Evolutionary conservation across 331 rosid species (phyloP).

Genomic region (Rhamnella rubrinervis): DNA sequence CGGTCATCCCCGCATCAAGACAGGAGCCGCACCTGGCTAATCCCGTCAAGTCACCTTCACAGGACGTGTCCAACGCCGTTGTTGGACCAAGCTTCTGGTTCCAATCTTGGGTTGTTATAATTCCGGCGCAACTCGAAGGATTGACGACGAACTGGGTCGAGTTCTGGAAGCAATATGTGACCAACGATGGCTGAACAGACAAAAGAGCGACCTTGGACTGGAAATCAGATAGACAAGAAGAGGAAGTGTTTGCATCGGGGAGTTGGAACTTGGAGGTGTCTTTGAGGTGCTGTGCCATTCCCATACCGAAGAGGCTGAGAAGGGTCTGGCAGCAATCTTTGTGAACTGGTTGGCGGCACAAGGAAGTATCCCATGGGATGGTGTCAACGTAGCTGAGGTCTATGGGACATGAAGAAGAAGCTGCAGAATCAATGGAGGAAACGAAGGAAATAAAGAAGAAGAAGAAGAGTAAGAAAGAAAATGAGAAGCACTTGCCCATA

Average conservation of each 20-base stretch:
- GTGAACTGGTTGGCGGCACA: slow-evolving; percentile 35
- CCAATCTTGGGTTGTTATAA: slow-evolving; percentile 52
- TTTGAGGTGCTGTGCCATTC: slow-evolving; percentile 60
- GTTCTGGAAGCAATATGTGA: slow-evolving; percentile 44
- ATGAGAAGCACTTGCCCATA: slow-evolving; percentile 2
- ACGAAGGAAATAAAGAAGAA: slow-evolving; percentile 14
- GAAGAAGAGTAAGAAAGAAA: not conserved
- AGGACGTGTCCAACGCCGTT: slow-evolving; percentile 33
- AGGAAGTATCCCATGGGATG: slow-evolving; percentile 71
- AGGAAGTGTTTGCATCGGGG: slow-evolving; percentile 39
- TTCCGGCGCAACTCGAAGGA: slow-evolving; percentile 54
- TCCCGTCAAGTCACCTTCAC: slow-evolving; percentile 46
- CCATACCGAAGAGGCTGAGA: slow-evolving; percentile 60
- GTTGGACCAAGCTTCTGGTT: slow-evolving; percentile 31
- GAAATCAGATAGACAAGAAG: slow-evolving; percentile 53
- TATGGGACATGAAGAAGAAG: slow-evolving; percentile 52
- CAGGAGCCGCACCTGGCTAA: slow-evolving; percentile 46
- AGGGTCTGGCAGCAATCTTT: slow-evolving; percentile 66
- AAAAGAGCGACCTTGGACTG: slow-evolving; percentile 33
- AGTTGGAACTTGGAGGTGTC: slow-evolving; percentile 52
- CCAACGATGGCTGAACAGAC: slow-evolving; percentile 30
- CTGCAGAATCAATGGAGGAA: slow-evolving; percentile 3
- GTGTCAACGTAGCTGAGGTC: slow-evolving; percentile 64
- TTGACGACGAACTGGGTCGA: slow-evolving; percentile 50
- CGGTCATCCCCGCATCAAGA: slow-evolving; percentile 58